These are phyloP conservation scores for Cercospora janseana DNA, from an alignment of 2,329 filamentous ascomycete species.

Conservation along the genomic window DNA sequence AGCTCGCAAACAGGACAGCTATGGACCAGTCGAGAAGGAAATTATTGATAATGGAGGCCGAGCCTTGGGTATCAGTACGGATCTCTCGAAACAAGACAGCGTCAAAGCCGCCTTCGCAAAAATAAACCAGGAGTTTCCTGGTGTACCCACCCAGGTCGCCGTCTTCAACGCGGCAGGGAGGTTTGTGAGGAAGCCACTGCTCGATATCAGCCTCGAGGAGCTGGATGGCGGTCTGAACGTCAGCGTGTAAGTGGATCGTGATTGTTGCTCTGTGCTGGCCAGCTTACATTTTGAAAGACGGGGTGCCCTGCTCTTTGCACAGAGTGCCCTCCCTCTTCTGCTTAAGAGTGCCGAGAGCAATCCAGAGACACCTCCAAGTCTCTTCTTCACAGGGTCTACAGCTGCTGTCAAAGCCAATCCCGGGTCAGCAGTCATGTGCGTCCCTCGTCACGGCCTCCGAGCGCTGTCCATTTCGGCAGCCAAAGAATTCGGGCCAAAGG, in stretches of 20 bases:
- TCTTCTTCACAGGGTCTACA: slow-evolving; percentile 86
- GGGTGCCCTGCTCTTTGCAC: slow-evolving; percentile 73
- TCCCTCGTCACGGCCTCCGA: slow-evolving; percentile 46
- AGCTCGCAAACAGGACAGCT: slow-evolving; percentile 64
- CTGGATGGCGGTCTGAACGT: slow-evolving; percentile 52
- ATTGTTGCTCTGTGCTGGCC: neutral
- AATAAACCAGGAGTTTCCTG: slow-evolving; percentile 58
- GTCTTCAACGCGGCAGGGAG: slow-evolving; percentile 67
- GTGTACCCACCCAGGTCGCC: slow-evolving; percentile 51
- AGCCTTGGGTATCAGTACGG: slow-evolving; percentile 66
- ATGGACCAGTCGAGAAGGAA: slow-evolving; percentile 62
- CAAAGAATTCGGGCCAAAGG: slow-evolving; percentile 76
- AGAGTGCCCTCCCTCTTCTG: slow-evolving; percentile 67
- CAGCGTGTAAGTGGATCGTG: slow-evolving; percentile 43
- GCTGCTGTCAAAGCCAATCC: slow-evolving; percentile 67
- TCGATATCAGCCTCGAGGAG: slow-evolving; percentile 58
- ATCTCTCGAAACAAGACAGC: slow-evolving; percentile 56
- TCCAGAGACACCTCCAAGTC: slow-evolving; percentile 64
- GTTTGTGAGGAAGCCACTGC: slow-evolving; percentile 57
- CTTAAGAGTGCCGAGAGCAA: slow-evolving; percentile 55
- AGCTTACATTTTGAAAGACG: slow-evolving; percentile 42
- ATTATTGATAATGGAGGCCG: slow-evolving; percentile 65
- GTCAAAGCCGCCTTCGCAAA: slow-evolving; percentile 59
- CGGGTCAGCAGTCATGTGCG: slow-evolving; percentile 59
- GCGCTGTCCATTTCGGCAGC: slow-evolving; percentile 72